Base-by-base conservation (phyloP, 1,139 yeast genomes). In the Geotrichum klebahnii region DNA sequence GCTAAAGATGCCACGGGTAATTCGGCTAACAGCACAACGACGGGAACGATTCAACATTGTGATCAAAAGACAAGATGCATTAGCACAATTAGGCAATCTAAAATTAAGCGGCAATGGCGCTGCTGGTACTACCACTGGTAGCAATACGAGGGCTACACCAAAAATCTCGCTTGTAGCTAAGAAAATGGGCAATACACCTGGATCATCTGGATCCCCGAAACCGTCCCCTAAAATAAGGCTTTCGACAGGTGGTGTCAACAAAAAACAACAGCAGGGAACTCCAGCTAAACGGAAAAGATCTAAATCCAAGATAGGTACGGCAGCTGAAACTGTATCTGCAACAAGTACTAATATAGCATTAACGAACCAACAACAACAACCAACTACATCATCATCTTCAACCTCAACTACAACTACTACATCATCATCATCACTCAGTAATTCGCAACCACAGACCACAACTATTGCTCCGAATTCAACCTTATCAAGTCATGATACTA, bases 1-100 rank as follows among this genome's bases (percentile, higher is more conserved):
- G 9, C 68, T 89, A 17, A 77, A 81, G 1, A 70, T 82, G 16
- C 97, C 96, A 2, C 75, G 78, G 48, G 82, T 81, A 55, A 82
- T 79, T 65, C 80, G 79, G 59, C 70, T 90, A 34, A 79, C 78
- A 2, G 84, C 85, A 1, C 77, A 75, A 57, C 64, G 76, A 50
- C 53, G 71, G 28, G 81, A 77, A 1, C 68, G 72, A 14, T 81
- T 80, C 2, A 70, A 68, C 47, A 64, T 80, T 5, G 68, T 74
- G 41, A 50, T 62, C 22, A 52, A 48, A 43, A 33, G 55, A 20
- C 46, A 50, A 23, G 38, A 35, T 3, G 29, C 42, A 14, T 20
- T 24, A 29, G 6, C 23, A 19, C 24, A 19, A 12, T 19, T 24
- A 17, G 36, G 10, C n/a, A 8, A 31, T 6, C 29, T 8, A 26